phyloP scores from a whole-genome alignment of 352 stramenopile species.

The Phytophthora sp. region DNA sequence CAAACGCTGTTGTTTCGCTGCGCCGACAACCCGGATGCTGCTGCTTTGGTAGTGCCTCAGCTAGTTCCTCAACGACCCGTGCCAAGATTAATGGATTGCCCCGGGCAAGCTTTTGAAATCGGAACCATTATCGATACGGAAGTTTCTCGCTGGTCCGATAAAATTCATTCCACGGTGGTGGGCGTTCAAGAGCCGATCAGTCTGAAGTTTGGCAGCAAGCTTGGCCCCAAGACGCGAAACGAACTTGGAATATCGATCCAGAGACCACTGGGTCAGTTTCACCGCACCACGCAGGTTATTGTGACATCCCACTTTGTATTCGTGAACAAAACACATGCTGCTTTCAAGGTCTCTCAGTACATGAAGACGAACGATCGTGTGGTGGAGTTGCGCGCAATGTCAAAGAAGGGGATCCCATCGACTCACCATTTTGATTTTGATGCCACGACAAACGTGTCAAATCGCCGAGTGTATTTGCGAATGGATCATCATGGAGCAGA shows the following conservation, averaged over 20 bases:
- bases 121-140: constrained; percentile 87
- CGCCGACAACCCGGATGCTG: constrained; percentile 54
- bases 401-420: constrained; percentile 41
- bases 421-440: constrained; percentile 81
- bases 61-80: constrained; percentile 69
- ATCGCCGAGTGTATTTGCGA: constrained; percentile 71
- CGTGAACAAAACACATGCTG: constrained; percentile 80
- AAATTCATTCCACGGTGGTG: constrained; percentile 86
- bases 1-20: constrained; percentile 79
- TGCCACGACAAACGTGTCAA: constrained; percentile 46
- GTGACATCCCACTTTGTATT: constrained; percentile 88
- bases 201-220: constrained; percentile 75
- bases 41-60: constrained; percentile 62
- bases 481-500: constrained; percentile 78
- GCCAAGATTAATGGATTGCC: constrained; percentile 87
- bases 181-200: constrained; percentile 84
- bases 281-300: constrained; percentile 87
- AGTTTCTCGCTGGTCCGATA: constrained; percentile 85
- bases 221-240: constrained; percentile 69
- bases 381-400: constrained; percentile 58
- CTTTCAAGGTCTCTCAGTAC: constrained; percentile 82
- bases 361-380: constrained; percentile 66
- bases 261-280: constrained; percentile 84
- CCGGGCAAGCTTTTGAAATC: constrained; percentile 85
- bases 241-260: constrained; percentile 90